These are phyloP conservation scores for Wickerhamiella sergipiensis DNA, from an alignment of 805 yeast species.

Conservation along the genomic window DNA sequence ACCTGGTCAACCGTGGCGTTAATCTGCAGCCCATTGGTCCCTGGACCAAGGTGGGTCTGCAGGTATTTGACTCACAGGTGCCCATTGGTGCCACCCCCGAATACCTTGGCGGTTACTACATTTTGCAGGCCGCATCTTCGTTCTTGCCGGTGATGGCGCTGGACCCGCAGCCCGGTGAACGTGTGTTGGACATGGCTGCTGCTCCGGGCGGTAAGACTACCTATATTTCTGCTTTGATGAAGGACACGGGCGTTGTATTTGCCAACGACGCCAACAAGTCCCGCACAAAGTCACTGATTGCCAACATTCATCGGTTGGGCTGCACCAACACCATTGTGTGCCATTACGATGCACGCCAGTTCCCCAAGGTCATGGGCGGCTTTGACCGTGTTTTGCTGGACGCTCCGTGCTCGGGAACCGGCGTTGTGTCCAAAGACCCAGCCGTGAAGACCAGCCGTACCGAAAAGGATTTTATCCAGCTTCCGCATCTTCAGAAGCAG, in stretches of 20 bases:
- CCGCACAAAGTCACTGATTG: conserved; percentile 90
- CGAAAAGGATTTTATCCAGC: conserved; percentile 90
- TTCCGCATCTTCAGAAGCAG: conserved; percentile 94
- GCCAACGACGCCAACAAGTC: conserved; percentile 97
- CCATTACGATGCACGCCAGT: conserved; percentile 95
- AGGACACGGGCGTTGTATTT: conserved; percentile 92
- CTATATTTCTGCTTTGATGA: conserved; percentile 88
- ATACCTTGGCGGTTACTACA: conserved; percentile 94
- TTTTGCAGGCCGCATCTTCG: conserved; percentile 95
- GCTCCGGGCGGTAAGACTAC: conserved; percentile 99
- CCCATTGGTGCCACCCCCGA: conserved; percentile 99
- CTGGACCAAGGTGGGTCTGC: conserved; percentile 98
- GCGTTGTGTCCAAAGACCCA: conserved; percentile 96
- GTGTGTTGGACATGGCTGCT: conserved; percentile 96
- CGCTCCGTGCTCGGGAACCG: conserved; percentile 99
- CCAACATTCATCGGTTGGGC: conserved; percentile 93
- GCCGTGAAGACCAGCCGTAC: conserved; percentile 87
- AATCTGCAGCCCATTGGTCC: conserved; percentile 92
- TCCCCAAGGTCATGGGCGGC: conserved; percentile 96
- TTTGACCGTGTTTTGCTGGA: conserved; percentile 88
- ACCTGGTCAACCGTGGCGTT: conserved; percentile 90
- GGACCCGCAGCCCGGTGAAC: conserved; percentile 93
- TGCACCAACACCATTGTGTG: conserved; percentile 94
- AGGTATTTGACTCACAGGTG: conserved; percentile 95
- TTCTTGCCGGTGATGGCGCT: conserved; percentile 96